Percentiles rank a stretch among this genome's conserved stretches.
Conservation (phyloP, 108 stramenopile genomes). For the Phaeodactylum tricornutum region DNA sequence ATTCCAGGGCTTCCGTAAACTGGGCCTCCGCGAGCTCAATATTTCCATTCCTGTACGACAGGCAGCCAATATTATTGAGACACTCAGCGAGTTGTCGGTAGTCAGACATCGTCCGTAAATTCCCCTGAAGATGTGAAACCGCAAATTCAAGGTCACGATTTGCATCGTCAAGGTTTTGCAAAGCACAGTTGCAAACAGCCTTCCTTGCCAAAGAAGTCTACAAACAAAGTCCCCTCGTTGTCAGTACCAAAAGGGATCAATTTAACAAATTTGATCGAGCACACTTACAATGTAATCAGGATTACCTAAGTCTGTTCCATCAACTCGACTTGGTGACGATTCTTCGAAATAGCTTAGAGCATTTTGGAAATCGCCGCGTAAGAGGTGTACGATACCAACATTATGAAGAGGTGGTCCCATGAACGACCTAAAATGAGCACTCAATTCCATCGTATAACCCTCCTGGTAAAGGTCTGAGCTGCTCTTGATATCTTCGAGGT, state of each 20-base stretch:
- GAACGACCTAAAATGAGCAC: slow-evolving; percentile 20
- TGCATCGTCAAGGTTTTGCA: background rate
- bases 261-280: no score
- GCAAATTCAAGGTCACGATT: no score
- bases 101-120: slow-evolving; percentile 19
- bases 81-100: slow-evolving; percentile 32
- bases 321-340: slow-evolving; percentile 19
- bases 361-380: slow-evolving; percentile 26
- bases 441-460: background rate
- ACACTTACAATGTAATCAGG: slow-evolving; percentile 30
- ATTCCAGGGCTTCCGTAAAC: slow-evolving; percentile 29
- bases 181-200: slow-evolving; percentile 3
- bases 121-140: no score
- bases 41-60: slow-evolving; percentile 25
- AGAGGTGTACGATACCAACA: slow-evolving; percentile 27
- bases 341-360: slow-evolving; percentile 26
- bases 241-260: no score
- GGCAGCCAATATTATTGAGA: slow-evolving; percentile 42
- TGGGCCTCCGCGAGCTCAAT: slow-evolving; percentile 12
- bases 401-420: slow-evolving; percentile 30
- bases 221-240: no score
- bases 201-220: background rate
- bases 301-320: slow-evolving; percentile 16
- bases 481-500: slow-evolving; percentile 20
- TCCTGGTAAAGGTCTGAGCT: slow-evolving; percentile 3